These are phyloP conservation scores for Teratosphaeria gauchensis DNA, from an alignment of 2,329 filamentous ascomycete genomes.

Conservation along the genomic window DNA sequence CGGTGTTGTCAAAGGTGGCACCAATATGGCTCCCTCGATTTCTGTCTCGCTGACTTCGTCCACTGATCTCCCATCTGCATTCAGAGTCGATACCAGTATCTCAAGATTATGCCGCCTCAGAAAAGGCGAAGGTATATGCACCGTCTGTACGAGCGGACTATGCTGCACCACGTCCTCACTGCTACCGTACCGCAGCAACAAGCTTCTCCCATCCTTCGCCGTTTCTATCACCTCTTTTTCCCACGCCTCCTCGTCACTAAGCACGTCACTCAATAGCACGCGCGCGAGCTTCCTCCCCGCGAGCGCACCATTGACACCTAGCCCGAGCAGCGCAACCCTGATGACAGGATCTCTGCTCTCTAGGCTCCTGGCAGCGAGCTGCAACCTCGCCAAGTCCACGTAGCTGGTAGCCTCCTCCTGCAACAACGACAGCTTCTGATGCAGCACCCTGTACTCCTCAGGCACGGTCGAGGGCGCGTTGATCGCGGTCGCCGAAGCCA, in stretches of 20 bases:
- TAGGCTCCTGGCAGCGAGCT: constrained; percentile 59
- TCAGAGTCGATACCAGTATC: constrained; percentile 47
- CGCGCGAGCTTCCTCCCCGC: constrained; percentile 58
- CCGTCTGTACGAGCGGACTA: constrained; percentile 46
- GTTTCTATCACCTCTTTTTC: constrained; percentile 31
- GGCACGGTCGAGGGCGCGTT: constrained; percentile 46
- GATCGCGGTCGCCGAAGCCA: constrained; percentile 44
- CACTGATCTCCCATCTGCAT: constrained; percentile 31
- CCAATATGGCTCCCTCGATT: constrained; percentile 59
- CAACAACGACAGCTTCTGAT: constrained; percentile 50
- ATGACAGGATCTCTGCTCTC: constrained; percentile 45
- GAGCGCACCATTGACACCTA: constrained; percentile 24
- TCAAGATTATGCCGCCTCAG: constrained; percentile 56
- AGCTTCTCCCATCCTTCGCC: constrained; percentile 25
- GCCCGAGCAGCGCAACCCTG: constrained; percentile 44
- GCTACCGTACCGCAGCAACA: constrained; percentile 44
- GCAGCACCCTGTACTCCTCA: constrained; percentile 45
- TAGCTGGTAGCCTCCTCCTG: constrained; percentile 52
- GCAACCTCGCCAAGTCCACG: constrained; percentile 59
- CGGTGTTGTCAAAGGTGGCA: constrained; percentile 62
- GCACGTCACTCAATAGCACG: constrained; percentile 43
- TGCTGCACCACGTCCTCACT: constrained; percentile 39
- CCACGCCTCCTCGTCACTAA: constrained; percentile 33
- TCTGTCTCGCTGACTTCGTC: constrained; percentile 18
- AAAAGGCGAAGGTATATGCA: constrained; percentile 54